Evolutionary conservation across 139 green algal genomes (phyloP).

Genomic region (Coccomyxa sp.): DNA sequence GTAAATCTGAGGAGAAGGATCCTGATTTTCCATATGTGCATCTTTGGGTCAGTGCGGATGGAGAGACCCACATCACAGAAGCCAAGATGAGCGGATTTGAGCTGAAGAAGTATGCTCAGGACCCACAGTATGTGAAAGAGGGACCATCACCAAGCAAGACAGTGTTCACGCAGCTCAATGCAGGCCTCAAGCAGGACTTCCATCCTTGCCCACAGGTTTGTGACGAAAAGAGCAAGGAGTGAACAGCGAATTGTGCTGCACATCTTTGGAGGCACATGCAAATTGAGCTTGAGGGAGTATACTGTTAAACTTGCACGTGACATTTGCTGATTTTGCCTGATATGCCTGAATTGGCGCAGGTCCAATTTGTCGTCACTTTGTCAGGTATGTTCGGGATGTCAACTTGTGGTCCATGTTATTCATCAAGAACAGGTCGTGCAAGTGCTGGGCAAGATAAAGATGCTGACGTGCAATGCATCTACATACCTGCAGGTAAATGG

Average conservation of each 20-base stretch:
- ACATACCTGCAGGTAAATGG: no score
- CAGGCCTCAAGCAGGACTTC: conserved; percentile 3
- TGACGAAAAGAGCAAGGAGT: no score
- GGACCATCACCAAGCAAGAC: not conserved
- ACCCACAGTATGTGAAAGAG: conserved; percentile 12
- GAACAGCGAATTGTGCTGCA: no score
- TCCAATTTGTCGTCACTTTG: conserved; percentile 7
- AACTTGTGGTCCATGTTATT: no score
- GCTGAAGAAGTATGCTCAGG: conserved; percentile 8
- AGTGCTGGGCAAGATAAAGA: no score
- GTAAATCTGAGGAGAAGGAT: not conserved
- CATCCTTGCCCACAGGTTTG: conserved; percentile 4
- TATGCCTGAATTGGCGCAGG: no score
- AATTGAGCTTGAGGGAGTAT: no score
- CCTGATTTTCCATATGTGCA: not conserved
- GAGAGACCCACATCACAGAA: conserved; percentile 15
- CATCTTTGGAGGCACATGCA: no score
- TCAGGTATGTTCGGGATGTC: not conserved
- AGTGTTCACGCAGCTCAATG: conserved; percentile 8
- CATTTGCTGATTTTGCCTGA: no score
- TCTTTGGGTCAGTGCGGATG: conserved; percentile 4
- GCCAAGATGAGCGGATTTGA: conserved; percentile 14
- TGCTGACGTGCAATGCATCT: no score
- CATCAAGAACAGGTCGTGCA: no score
- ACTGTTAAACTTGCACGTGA: no score